Conservation (phyloP, 129 eudicot species). For the Flaveria trinervia region DNA sequence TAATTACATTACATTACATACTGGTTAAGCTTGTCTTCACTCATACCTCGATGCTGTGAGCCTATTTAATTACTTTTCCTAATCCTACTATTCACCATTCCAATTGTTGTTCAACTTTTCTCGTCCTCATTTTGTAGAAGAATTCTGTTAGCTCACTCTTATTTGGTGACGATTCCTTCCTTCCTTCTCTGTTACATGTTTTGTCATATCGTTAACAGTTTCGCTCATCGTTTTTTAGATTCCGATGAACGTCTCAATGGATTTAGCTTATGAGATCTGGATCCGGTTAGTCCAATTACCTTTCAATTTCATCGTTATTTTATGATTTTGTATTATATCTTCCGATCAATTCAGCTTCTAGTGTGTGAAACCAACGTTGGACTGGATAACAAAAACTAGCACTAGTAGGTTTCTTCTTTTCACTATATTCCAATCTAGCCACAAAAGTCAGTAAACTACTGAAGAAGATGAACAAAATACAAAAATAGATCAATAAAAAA, state of each 20-base stretch:
- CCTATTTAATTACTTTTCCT: not conserved
- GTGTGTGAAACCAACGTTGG: not conserved
- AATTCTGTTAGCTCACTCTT: not conserved
- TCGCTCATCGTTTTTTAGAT: not conserved
- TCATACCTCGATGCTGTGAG: not conserved
- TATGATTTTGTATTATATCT: too few species aligned
- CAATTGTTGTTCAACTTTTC: not conserved
- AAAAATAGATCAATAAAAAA: not conserved
- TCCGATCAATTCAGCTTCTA: not conserved
- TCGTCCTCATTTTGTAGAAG: not conserved
- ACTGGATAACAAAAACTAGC: too few species aligned
- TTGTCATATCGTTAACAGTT: too few species aligned
- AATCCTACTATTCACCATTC: too few species aligned
- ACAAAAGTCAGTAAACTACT: constrained; percentile 30
- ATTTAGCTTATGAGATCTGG: constrained; percentile 15
- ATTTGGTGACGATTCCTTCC: not conserved
- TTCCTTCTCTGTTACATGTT: not conserved
- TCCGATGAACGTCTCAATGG: not conserved
- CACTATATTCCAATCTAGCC: not conserved
- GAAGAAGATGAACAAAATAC: constrained; percentile 8
- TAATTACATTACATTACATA: too few species aligned
- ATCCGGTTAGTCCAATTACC: constrained; percentile 9
- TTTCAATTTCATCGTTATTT: not conserved
- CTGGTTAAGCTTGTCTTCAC: not conserved
- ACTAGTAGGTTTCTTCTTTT: too few species aligned